phyloP scores from a whole-genome alignment of 768 basidiomycete species.

The Boletus subcaerulescens region DNA sequence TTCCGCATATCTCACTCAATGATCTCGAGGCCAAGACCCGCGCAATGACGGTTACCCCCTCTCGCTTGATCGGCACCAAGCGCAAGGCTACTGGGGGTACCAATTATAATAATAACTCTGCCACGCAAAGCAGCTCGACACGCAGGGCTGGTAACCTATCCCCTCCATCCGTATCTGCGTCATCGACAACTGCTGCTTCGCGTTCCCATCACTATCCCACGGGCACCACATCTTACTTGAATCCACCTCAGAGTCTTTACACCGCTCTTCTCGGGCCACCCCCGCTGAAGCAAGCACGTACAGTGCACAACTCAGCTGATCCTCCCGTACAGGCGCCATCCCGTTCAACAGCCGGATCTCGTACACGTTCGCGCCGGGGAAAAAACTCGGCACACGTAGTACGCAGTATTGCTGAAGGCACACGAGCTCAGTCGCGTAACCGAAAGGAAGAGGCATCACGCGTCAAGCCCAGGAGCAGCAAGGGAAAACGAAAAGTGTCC shows the following conservation, averaged over 20 bases:
- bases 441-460: conserved; percentile 39
- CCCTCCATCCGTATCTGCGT: conserved; percentile 28
- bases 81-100: conserved; percentile 43
- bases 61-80: conserved; percentile 57
- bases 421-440: conserved; percentile 44
- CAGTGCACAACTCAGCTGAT: conserved; percentile 71
- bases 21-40: conserved; percentile 67
- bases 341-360: conserved; percentile 35
- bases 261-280: conserved; percentile 74
- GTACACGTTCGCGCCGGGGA: conserved; percentile 19
- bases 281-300: conserved; percentile 71
- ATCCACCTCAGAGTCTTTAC: conserved; percentile 60
- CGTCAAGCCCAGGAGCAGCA: conserved; percentile 40
- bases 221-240: conserved; percentile 33
- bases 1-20: conserved; percentile 59
- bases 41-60: conserved; percentile 41
- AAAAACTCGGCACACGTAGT: conserved; percentile 15
- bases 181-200: conserved; percentile 31
- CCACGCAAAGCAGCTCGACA: conserved; percentile 42
- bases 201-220: conserved; percentile 45
- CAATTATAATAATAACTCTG: conserved; percentile 52
- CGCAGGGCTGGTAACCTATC: conserved; percentile 48
- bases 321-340: conserved; percentile 57
- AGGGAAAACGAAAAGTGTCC: conserved; percentile 48
- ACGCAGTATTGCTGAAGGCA: conserved; percentile 46